phyloP scores from a whole-genome alignment of 805 yeast genomes.

The Pichia heedii region DNA sequence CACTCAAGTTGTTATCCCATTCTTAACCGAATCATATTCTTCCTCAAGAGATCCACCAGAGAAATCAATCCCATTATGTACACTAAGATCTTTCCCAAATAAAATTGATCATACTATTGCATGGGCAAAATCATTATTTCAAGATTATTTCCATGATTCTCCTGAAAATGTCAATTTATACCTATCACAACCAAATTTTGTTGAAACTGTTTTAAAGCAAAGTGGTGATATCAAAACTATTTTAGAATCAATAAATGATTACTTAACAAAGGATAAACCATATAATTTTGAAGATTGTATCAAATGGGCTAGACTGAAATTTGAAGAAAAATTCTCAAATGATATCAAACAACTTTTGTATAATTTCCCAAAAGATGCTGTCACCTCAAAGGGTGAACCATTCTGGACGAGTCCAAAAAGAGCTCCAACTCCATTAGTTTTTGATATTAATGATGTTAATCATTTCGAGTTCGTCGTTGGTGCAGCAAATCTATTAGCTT shows the following conservation, averaged over 20 bases:
- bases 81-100: slow-evolving; percentile 94
- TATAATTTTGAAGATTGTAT: slow-evolving; percentile 88
- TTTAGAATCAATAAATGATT: slow-evolving; percentile 67
- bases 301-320: slow-evolving; percentile 87
- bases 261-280: slow-evolving; percentile 69
- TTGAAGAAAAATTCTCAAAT: slow-evolving; percentile 74
- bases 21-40: slow-evolving; percentile 89
- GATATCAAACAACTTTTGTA: slow-evolving; percentile 85
- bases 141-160: slow-evolving; percentile 83
- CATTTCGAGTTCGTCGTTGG: slow-evolving; percentile 80
- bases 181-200: slow-evolving; percentile 84
- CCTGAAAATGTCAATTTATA: slow-evolving; percentile 90
- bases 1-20: slow-evolving; percentile 92
- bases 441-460: slow-evolving; percentile 66
- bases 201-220: slow-evolving; percentile 84
- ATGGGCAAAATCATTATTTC: slow-evolving; percentile 95
- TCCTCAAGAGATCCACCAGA: slow-evolving; percentile 98
- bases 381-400: slow-evolving; percentile 81
- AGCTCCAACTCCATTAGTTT: slow-evolving; percentile 79
- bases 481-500: slow-evolving; percentile 88
- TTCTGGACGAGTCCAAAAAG: slow-evolving; percentile 98
- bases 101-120: slow-evolving; percentile 98
- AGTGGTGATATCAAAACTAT: slow-evolving; percentile 86
- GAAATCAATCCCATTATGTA: slow-evolving; percentile 93
- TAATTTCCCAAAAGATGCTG: slow-evolving; percentile 93